A percentile compares a stretch with the other conserved stretches of the same genome.
These are phyloP conservation scores for Camellia granthamiana DNA, from an alignment of 148 eudicot species.

Conservation along the genomic window DNA sequence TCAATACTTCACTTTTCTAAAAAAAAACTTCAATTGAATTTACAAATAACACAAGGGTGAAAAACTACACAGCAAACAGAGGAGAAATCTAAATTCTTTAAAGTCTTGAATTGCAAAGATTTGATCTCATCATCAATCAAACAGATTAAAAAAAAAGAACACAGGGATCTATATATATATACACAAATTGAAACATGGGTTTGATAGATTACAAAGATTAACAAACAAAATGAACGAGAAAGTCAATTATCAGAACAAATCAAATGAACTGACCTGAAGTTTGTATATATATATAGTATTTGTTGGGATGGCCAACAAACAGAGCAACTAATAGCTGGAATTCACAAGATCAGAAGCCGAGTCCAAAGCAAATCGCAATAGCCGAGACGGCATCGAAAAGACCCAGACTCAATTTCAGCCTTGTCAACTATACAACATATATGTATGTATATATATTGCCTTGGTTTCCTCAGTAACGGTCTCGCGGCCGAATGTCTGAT, in stretches of 20 bases:
- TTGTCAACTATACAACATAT: too few species aligned
- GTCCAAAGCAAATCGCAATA: background rate
- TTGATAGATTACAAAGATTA: background rate
- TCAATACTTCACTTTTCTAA: background rate
- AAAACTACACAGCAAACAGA: background rate
- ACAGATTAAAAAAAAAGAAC: background rate
- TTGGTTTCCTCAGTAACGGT: background rate
- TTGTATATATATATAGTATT: background rate
- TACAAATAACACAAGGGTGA: background rate
- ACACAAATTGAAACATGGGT: background rate
- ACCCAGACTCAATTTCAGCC: too few species aligned
- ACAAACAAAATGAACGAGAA: background rate
- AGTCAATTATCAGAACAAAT: background rate
- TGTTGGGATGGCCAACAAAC: background rate
- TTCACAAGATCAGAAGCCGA: background rate
- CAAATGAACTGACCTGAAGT: background rate
- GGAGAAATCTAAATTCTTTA: background rate
- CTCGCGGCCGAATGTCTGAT: background rate
- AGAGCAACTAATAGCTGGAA: background rate
- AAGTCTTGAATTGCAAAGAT: background rate
- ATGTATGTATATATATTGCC: background rate
- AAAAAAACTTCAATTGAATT: slow-evolving; percentile 1
- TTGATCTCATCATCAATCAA: background rate
- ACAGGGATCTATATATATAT: background rate
- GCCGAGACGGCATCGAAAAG: background rate